Base-by-base conservation (phyloP, 2,329 filamentous ascomycete species). In the Colletotrichum sp. region DNA sequence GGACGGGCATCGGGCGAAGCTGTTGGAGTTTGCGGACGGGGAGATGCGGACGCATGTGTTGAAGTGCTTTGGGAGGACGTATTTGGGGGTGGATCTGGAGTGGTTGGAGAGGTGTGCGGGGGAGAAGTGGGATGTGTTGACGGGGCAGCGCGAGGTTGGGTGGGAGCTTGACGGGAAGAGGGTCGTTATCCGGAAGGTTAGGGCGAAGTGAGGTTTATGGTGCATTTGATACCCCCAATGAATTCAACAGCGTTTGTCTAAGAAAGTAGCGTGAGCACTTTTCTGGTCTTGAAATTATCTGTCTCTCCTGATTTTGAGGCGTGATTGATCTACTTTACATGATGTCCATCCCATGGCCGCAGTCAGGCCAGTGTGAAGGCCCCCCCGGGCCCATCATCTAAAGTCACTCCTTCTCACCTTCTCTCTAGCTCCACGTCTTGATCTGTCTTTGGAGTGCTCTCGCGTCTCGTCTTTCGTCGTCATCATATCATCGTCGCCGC, bases 1-100 rank as follows among this genome's bases (percentile, higher is more conserved):
- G 34, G 95, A 98, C 85, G 95, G 94, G 10, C 94, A 98, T 84
- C 91, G 94, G 83, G 91, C 93, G 48, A 92, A 92, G 72, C 86
- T 99, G 73, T 93, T 99, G 88, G 94, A 95, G 81, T 96, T 93
- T 87, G 94, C 95, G 10, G 94, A 95, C 79, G 90, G 92, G 28
- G 89, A 90, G n/a, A 89, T 98, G 81, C 89, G 94, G 79, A 87
- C 92, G 79, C 94, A 96, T 84, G 92, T 94, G 38, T 87, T 99
- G 79, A 98, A 98, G 87, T 97, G 96, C 82, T 91, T 99, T 71
- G 96, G 95, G 1, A 91, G 93, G 81, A 91, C 93, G 6, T 99
- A 99, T 83, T 85, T 98, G 78, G 91, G 86, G 24, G 93, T 95
- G 10, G 94, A 95, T 69, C 84, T 90, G 74, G 82, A 82, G 5